Conservation (phyloP, 768 basidiomycete species). For the Bullera alba region DNA sequence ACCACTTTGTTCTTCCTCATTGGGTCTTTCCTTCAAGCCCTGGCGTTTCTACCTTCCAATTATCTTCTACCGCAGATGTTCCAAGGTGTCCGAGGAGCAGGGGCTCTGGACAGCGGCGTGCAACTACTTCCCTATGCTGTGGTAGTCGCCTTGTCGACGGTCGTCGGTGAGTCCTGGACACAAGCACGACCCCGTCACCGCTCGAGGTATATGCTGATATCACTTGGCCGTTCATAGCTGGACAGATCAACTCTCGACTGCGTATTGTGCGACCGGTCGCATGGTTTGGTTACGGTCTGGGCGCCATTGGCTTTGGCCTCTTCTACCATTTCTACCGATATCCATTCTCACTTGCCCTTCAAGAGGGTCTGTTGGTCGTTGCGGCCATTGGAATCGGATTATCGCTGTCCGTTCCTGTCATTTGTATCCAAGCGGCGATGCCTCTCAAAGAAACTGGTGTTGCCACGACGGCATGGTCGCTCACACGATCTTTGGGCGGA, state of each 20-base stretch:
- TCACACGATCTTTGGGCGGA: conserved; percentile 39
- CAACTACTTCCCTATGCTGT: conserved; percentile 38
- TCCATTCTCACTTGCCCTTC: conserved; percentile 11
- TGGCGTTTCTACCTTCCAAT: conserved; percentile 34
- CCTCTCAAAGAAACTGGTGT: conserved; percentile 44
- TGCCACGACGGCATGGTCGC: conserved; percentile 31
- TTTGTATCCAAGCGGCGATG: conserved; percentile 43
- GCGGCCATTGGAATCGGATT: conserved; percentile 35
- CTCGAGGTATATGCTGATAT: background rate
- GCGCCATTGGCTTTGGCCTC: conserved; percentile 28
- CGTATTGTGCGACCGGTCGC: conserved; percentile 40
- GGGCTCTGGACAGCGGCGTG: conserved; percentile 26
- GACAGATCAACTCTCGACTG: conserved; percentile 34
- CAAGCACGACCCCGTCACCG: background rate
- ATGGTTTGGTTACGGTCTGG: conserved; percentile 38
- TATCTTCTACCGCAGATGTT: conserved; percentile 35
- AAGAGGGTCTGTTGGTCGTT: conserved; percentile 33
- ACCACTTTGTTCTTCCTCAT: conserved; percentile 41
- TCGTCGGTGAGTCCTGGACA: conserved; percentile 23
- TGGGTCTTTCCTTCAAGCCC: conserved; percentile 35
- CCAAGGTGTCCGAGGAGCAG: conserved; percentile 36
- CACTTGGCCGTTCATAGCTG: conserved; percentile 15
- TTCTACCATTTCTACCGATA: conserved; percentile 26
- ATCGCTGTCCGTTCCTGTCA: conserved; percentile 26
- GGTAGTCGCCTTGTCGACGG: conserved; percentile 23